These are phyloP conservation scores for Candida manassasensis DNA, from an alignment of 805 yeast species.

Conservation along the genomic window DNA sequence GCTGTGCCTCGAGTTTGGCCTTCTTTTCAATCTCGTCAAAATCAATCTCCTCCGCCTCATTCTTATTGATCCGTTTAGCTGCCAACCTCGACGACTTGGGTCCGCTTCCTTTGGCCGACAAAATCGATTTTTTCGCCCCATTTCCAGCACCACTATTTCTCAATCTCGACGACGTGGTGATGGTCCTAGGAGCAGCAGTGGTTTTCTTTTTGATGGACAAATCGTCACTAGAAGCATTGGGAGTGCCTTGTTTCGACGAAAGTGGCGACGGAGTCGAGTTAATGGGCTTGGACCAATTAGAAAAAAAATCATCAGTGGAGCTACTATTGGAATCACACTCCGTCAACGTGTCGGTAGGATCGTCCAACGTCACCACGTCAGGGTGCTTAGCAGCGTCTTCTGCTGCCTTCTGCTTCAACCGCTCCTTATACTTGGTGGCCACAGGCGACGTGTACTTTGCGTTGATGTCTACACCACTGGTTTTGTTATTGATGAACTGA, in stretches of 20 bases:
- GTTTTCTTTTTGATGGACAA: slow-evolving; percentile 23
- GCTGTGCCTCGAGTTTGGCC: slow-evolving; percentile 79
- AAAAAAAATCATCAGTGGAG: slow-evolving; percentile 78
- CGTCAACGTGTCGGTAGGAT: slow-evolving; percentile 25
- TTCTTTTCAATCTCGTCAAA: slow-evolving; percentile 64
- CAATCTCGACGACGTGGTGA: slow-evolving; percentile 15
- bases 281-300: slow-evolving; percentile 84
- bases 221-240: slow-evolving; percentile 36
- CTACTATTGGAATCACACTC: slow-evolving; percentile 24
- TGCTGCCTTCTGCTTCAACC: slow-evolving; percentile 62
- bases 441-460: slow-evolving; percentile 76
- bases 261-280: slow-evolving; percentile 49
- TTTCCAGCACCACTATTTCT: slow-evolving; percentile 12
- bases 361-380: slow-evolving; percentile 64
- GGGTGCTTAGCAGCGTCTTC: slow-evolving; percentile 70
- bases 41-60: slow-evolving; percentile 46
- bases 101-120: slow-evolving; percentile 49
- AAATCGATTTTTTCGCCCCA: slow-evolving; percentile 32
- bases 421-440: slow-evolving; percentile 78
- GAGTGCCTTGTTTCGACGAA: slow-evolving; percentile 42
- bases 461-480: slow-evolving; percentile 47
- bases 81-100: slow-evolving; percentile 54
- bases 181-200: slow-evolving; percentile 17
- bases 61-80: slow-evolving; percentile 46
- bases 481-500: slow-evolving; percentile 48